Evolutionary conservation across 116 monocot genomes (phyloP), one percentile per base, ranked within the genome.

Genomic region (Iris pallida): DNA sequence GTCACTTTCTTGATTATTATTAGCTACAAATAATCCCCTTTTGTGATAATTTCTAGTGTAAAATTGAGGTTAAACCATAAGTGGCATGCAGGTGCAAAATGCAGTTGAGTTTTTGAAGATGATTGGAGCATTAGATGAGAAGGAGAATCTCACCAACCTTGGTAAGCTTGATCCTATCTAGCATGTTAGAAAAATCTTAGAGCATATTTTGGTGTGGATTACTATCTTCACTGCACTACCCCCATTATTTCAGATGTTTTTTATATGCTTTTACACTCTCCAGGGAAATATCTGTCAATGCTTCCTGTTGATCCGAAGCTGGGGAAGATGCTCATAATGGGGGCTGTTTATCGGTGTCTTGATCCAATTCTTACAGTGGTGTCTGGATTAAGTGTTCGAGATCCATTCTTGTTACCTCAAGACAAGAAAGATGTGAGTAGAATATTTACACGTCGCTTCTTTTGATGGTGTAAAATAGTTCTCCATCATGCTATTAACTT

Each of bases 241-340:
- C 9, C 47, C 10, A 47, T 18, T 59, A 10, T 51, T 20, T n/a
- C 30, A 57, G 7, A 20, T 65, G 13, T 56, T 69, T 5, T 62
- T 66, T 20, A 14, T 68, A 53, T 65, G 9, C 14, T 60, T 70
- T 63, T 76, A 30, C 45, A 70, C 41, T 73, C 4, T 86, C 18
- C 66, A 93, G 93, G 93, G 60, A 70, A 55, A 73, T 98, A 90
- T 65, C 93, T 98, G 59, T 92, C 98, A 59, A 86, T 93, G 81
- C 93, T 98, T 82, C 98, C 98, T 14, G 93, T 98, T 73, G 98
- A 98, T 77, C 98, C 98, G 18, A 98, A 98, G 75, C 78, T 98
- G 52, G 98, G 98, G 61, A 98, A 98, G 73, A 98, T 98, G 98
- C 90, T 98, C 58, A 82, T 98, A 59, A 93, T 93, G 90, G 98